Base-by-base conservation (phyloP, 2,329 filamentous ascomycete genomes). In the Orbilia oligospora region DNA sequence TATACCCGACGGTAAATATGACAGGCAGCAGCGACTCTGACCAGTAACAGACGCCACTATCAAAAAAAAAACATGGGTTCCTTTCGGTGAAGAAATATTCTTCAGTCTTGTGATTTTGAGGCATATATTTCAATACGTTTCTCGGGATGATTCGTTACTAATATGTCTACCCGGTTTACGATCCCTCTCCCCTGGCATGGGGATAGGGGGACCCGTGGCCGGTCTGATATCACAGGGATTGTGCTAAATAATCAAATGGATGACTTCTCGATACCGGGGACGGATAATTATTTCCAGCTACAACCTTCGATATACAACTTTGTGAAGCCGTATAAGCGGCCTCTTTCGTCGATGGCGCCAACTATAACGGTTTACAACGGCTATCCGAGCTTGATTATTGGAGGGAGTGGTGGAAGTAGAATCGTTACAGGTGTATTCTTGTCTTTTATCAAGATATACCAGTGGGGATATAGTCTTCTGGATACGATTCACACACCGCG, bases 401-500 rank as follows among this genome's bases (percentile, higher is more conserved):
- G 81, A 16, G 81, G 63, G 2, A 80, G 79, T 16, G 81, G 81
- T 4, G 81, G 81, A 1, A 81, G 78, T 9, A 80, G 76, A 41
- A 82, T 82, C 24, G 81, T 82, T 10, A 82, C 81, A n/a, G 80
- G 80, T 22, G 81, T 82, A 14, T 82, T 82, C 67, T 66, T 81
- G 48, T 79, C 72, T 24, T 80, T 82, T 24, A 80, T 82, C 33
- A 82, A 82, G 65, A 80, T 79, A 22, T 79, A 81, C 38, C 71
- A 82, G 18, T 82, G 81, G 81, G 80, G 78, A 14, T 82, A 81
- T 51, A 53, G 24, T 6, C 48, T 82, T 33, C 38, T 82, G 12
- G 80, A 82, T 38, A 81, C 80, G 9, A 80, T 82, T 27, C 81
- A 81, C 51, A 80, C 76, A 22, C 80, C 81, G 22, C 73, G 81